These are phyloP conservation scores for Trichoderma cornu-damae DNA, from an alignment of 2,329 filamentous ascomycete genomes.

Conservation along the genomic window DNA sequence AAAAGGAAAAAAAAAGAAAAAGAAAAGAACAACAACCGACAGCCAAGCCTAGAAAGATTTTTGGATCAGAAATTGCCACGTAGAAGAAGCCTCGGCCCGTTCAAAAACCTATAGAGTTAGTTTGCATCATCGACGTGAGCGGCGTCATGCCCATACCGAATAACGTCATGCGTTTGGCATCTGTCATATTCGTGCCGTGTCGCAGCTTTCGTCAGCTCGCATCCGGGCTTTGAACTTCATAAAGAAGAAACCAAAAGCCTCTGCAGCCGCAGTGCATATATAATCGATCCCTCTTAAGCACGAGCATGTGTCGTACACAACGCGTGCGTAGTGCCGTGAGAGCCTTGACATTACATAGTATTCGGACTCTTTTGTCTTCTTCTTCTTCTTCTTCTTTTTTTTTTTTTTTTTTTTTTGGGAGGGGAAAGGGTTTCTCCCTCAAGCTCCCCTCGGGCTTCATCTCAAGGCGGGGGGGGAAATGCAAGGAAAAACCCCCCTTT, in stretches of 20 bases:
- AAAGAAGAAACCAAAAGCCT: neutral
- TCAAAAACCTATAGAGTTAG: neutral
- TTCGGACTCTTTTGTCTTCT: neutral
- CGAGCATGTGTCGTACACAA: too few relatives aligned
- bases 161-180: neutral
- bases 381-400: neutral
- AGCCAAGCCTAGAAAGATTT: neutral
- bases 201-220: slow-evolving; percentile 2
- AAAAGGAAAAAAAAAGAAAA: neutral
- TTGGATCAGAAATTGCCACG: neutral
- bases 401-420: too few relatives aligned
- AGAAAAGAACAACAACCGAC: neutral
- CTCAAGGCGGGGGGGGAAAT: neutral
- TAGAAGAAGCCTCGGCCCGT: slow-evolving; percentile 7
- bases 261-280: neutral
- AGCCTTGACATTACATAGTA: neutral
- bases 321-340: neutral
- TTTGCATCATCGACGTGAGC: neutral
- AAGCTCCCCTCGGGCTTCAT: too few relatives aligned
- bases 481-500: neutral
- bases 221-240: neutral
- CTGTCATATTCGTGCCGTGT: neutral
- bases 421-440: neutral
- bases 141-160: neutral
- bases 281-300: too few relatives aligned